Conservation (phyloP, 2,329 filamentous ascomycete genomes). For the Colletotrichum plurivorum region DNA sequence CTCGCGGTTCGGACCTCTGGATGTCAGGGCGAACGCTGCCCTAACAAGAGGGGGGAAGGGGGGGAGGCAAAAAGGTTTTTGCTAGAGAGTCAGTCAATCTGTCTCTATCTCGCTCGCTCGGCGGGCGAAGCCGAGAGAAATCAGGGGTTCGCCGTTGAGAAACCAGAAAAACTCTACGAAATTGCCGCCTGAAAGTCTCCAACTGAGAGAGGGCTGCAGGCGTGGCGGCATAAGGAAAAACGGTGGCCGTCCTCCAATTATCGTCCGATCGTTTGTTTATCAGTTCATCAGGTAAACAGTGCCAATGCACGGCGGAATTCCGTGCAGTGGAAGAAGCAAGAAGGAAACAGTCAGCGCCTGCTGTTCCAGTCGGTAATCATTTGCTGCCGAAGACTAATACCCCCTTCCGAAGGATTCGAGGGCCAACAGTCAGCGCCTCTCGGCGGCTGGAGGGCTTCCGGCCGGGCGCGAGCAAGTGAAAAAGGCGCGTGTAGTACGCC, state of each 20-base stretch:
- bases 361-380: too few species aligned
- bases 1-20: background rate
- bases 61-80: background rate
- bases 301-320: too few species aligned
- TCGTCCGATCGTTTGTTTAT: background rate
- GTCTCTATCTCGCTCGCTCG: background rate
- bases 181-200: conserved; percentile 9
- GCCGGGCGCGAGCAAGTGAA: background rate
- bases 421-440: background rate
- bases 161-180: conserved; percentile 12
- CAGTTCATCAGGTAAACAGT: too few species aligned
- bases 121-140: background rate
- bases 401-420: too few species aligned
- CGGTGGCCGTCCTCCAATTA: background rate
- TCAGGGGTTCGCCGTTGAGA: background rate
- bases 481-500: background rate
- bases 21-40: background rate
- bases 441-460: background rate
- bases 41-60: background rate
- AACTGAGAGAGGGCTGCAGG: background rate
- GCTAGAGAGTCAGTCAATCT: background rate
- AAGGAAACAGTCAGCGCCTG: too few species aligned
- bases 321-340: too few species aligned
- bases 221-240: background rate
- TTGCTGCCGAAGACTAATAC: too few species aligned